These are phyloP conservation scores for Theobroma grandiflorum DNA, from an alignment of 441 rosid species.

Conservation along the genomic window DNA sequence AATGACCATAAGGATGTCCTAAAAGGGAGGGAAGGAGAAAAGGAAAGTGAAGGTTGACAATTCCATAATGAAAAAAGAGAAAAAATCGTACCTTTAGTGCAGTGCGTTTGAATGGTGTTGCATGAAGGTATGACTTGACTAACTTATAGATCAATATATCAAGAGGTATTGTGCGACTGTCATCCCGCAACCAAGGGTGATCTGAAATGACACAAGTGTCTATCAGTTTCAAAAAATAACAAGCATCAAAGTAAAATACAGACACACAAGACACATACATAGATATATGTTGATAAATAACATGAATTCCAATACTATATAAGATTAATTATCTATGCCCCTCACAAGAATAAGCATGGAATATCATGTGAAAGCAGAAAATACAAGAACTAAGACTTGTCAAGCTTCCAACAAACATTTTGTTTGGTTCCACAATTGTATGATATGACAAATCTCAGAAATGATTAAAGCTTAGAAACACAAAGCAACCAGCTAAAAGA, in stretches of 20 bases:
- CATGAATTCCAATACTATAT: neutral
- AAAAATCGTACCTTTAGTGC: conserved; percentile 72
- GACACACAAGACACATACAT: no score
- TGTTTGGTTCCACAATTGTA: neutral
- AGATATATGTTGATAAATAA: neutral
- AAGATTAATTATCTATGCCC: neutral
- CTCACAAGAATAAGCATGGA: neutral
- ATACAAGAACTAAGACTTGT: neutral
- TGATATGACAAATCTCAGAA: neutral
- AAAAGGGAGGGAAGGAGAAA: neutral
- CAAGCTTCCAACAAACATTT: neutral
- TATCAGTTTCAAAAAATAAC: no score
- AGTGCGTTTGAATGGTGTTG: conserved; percentile 81
- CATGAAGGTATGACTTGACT: conserved; percentile 77
- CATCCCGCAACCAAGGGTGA: conserved; percentile 90
- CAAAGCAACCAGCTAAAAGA: neutral
- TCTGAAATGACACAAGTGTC: conserved; percentile 48
- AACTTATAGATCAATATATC: conserved; percentile 83
- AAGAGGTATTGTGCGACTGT: conserved; percentile 60
- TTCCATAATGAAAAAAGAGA: neutral
- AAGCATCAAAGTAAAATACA: no score
- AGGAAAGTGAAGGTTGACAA: conserved; percentile 1
- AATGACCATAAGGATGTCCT: neutral
- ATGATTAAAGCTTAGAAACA: neutral
- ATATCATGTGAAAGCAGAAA: no score